Evolutionary conservation across 1,284 basidiomycete genomes (phyloP), one percentile per base, ranked within the genome.

Genomic region (Cutaneotrichosporon daszewskae): DNA sequence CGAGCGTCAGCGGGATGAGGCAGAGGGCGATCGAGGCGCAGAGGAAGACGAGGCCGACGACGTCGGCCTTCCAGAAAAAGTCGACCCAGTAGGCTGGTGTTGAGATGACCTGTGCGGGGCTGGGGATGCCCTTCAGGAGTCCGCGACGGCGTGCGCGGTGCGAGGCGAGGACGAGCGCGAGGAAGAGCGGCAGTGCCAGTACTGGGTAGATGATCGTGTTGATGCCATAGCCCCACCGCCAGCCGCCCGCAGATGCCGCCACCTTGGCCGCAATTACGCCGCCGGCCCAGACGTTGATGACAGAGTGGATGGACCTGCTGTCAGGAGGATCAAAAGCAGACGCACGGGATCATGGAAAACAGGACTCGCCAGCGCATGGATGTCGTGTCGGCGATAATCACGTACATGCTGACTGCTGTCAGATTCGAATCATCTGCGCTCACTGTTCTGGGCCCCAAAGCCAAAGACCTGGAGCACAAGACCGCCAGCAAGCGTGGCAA

Each of bases 331-430:
- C n/a, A n/a, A 3, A 78, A 76, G 11, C 5, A 13, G 1, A 41
- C 43, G 2, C 66, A 71, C 16, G 72, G 70, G 33, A 74, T 62
- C 54, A 65, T 72, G 2, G 69, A 69, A 16, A 36, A 77, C 12
- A 87, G 72, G 5, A 82, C 82, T 40, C 85, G 77, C 82, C 82
- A 86, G 62, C 78, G 76, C 13, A 85, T 76, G 2, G 80, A 80
- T 1, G 84, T 85, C 42, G 83, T 79, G 60, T 87, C 84, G 13
- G 83, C 84, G 39, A 58, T 29, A 20, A 58, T 29, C 37, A 55
- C 44, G 17, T 56, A 41, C n/a, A 49, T 19, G 17, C 33, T 16
- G 11, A 48, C 40, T 43, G 24, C 2, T 12, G 40, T 43, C 40
- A 51, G 45, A 4, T 7, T n/a, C 32, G 28, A 13, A 7, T 27